Evolutionary conservation across 441 rosid genomes (phyloP), one percentile per base, ranked within the genome.

Genomic region (Aquilaria agallochum): DNA sequence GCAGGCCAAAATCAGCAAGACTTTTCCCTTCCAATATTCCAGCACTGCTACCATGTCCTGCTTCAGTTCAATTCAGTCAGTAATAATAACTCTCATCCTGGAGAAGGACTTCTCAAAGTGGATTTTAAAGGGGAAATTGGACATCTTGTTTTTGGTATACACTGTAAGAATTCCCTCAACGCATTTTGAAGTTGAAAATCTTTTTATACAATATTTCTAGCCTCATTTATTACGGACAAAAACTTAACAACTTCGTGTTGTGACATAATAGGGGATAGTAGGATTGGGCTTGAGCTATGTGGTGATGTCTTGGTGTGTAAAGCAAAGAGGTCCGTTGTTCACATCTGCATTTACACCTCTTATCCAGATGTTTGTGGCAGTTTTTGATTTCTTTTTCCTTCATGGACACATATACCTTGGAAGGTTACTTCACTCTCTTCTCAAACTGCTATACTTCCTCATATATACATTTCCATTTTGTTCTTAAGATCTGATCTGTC

Each of bases 241-340:
- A 20, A 20, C 27, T 20, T 20, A 20, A 1, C 27, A 20, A 20
- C 55, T 47, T 9, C 5, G 27, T 48, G 55, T 44, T 31, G 40
- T 12, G 2, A 51, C 56, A 58, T 34, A 31, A n/a, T 46, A 69
- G 78, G 74, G 78, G 56, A 68, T 70, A 0, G 74, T 74, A n/a
- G 72, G 71, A 65, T 74, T 69, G 69, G 78, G 71, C 55, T 57
- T 69, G 45, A 69, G 74, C 62, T 68, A 73, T 5, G 74, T 69
- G 14, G 78, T 67, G 31, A 69, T 70, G 34, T 60, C 71, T 40
- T 74, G 78, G 78, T 65, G 74, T 49, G 70, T 74, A 1, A 69
- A 34, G 58, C 2, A 8, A 8, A 36, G 42, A 36, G 42, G 42
- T 36, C 42, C 42, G 2, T 8, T 36, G 5, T 36, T 36, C 42